Evolutionary conservation across 257 asterid species (phyloP).

Genomic region (Solanum tarijense): DNA sequence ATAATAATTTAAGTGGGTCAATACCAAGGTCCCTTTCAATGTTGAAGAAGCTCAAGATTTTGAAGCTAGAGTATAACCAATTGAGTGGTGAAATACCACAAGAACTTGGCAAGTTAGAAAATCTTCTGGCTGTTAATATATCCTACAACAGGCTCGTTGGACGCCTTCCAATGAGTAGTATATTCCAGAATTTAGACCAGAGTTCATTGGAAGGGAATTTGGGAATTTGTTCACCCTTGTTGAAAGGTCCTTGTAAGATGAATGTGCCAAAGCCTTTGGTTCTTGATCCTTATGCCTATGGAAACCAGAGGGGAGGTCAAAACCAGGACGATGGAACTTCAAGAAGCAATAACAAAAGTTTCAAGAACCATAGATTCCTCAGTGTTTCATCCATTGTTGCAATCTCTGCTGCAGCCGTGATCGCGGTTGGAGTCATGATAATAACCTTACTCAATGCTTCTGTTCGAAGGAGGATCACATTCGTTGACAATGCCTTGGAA

Average conservation of each 20-base stretch:
- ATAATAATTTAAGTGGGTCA: slow-evolving; percentile 54
- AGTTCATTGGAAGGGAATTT: slow-evolving; percentile 70
- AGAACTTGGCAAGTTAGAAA: slow-evolving; percentile 55
- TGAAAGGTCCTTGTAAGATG: slow-evolving; percentile 72
- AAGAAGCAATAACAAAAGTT: not conserved
- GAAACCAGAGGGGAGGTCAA: slow-evolving; percentile 31
- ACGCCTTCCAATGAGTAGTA: slow-evolving; percentile 56
- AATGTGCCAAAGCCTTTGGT: slow-evolving; percentile 87
- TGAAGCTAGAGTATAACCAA: slow-evolving; percentile 72
- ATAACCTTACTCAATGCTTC: slow-evolving; percentile 62
- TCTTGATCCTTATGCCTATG: slow-evolving; percentile 75
- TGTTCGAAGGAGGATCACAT: slow-evolving; percentile 46
- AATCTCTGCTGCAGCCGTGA: slow-evolving; percentile 65
- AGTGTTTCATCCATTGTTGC: slow-evolving; percentile 79
- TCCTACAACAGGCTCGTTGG: slow-evolving; percentile 79
- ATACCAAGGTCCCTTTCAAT: slow-evolving; percentile 65
- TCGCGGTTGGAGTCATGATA: slow-evolving; percentile 59
- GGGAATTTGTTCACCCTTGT: slow-evolving; percentile 79
- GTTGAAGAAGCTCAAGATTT: slow-evolving; percentile 66
- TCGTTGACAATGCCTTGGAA: slow-evolving; percentile 58
- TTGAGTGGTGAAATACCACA: slow-evolving; percentile 87
- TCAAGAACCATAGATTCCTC: slow-evolving; percentile 46
- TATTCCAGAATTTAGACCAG: slow-evolving; percentile 64
- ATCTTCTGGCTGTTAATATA: slow-evolving; percentile 72
- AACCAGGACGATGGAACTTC: slow-evolving; percentile 8